Evolutionary conservation across 2,329 filamentous ascomycete genomes (phyloP), one percentile per base, ranked within the genome.

Genomic region (Lithohypha guttulata): DNA sequence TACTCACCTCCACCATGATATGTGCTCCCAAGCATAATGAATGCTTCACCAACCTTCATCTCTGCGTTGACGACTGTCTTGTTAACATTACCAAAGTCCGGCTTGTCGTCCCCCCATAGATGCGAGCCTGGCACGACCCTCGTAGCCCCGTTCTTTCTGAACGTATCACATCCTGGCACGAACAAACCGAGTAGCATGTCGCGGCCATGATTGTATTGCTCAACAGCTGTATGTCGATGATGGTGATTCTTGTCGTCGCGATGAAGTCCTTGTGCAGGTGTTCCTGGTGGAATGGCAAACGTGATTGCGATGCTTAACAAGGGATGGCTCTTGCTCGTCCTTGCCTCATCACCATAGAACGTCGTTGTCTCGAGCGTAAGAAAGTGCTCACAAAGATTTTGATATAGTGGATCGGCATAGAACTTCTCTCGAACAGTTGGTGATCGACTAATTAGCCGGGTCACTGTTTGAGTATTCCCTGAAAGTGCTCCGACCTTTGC

Each of bases 161-260:
- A 53, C 5, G 51, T 45, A 15, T 47, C 49, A 7, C 42, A 54
- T 7, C 45, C 45, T 38, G 27, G 54, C 23, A 53, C 53, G 41
- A 57, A 55, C 26, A 48, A 54, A 21, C 49, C 21, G 19, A 55
- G 49, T 4, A 46, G 50, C 8, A 44, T 39, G 34, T 56, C 55
- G 1, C 49, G 47, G 31, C 52, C 51, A 3, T 52, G 25, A 7
- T 43, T 41, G 39, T 49, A 46, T 21, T 18, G 5, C 5, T 14
- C 11, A 5, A 15, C 20, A 25, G 33, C 22, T 1, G 35, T 9
- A 36, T 61, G 58, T 2, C 53, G 44, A 4, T 52, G 53, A 35
- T 60, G 59, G 31, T 60, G 57, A 39, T 59, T 60, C 41, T 61
- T 61, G 41, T 61, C 59, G 41, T 61, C 58, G 2, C 59, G 53